Evolutionary conservation across 768 basidiomycete genomes (phyloP).

Genomic region (Psilocybe cyanescens): DNA sequence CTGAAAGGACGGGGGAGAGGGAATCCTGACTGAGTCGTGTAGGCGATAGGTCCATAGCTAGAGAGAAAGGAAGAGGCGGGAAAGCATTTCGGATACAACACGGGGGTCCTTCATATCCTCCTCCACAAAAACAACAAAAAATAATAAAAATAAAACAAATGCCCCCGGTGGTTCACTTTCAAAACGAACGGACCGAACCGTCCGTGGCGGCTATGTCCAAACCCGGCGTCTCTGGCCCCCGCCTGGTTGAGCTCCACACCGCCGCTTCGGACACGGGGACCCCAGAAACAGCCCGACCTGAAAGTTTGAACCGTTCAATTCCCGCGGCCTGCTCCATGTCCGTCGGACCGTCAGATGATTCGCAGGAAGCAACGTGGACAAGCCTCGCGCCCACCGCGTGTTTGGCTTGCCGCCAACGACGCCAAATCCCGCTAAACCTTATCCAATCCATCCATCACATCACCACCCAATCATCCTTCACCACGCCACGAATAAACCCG

Average conservation of each 20-base stretch:
- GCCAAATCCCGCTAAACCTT: background rate
- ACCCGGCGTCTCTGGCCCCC: conserved; percentile 12
- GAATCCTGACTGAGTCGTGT: conserved; percentile 6
- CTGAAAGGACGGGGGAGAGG: conserved; percentile 1
- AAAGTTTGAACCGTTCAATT: background rate
- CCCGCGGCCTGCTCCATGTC: conserved; percentile 4
- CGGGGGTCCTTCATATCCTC: conserved; percentile 4
- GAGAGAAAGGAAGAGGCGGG: background rate
- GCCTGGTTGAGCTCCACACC: background rate
- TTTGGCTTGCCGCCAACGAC: background rate
- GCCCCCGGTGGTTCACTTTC: conserved; percentile 1
- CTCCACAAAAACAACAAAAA: conserved; percentile 8
- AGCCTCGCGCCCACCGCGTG: conserved; percentile 17
- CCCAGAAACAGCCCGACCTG: background rate
- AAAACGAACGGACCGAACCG: background rate
- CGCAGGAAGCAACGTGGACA: conserved; percentile 1
- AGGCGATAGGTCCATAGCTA: conserved; percentile 9
- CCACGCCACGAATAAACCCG: background rate
- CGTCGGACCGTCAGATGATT: conserved; percentile 17
- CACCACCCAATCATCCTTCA: background rate
- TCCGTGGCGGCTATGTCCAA: conserved; percentile 11
- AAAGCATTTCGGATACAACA: conserved; percentile 13
- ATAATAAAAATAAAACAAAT: conserved; percentile 2
- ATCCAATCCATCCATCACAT: background rate
- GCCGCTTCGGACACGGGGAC: background rate